Evolutionary conservation across 345 rosid species (phyloP), one percentile per base, ranked within the genome.

Genomic region (Eucalyptus erythrocorys): DNA sequence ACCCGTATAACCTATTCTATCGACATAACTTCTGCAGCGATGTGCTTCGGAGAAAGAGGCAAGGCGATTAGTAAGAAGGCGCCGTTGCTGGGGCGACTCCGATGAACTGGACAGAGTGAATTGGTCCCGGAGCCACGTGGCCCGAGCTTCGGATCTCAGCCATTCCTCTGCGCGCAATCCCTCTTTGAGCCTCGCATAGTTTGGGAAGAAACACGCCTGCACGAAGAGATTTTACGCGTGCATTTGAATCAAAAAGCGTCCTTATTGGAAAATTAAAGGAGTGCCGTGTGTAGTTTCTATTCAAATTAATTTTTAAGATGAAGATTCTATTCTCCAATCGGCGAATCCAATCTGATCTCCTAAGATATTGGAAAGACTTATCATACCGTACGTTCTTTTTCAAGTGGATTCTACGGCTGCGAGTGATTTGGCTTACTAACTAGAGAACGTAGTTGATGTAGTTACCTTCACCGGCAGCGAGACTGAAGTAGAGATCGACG

Each of bases 391-490:
- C 43, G 80, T 8, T 8, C 80, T 8, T 9, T 9, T 34, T 34
- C 80, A 10, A 34, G 43, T 1, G 43, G 80, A 19, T 5, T 5
- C 24, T 68, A 19, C 24, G 80, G 19, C 43, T 17, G 17, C 43
- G 80, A 68, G 80, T 34, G 24, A 1, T 34, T 17, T 68, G 80
- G 43, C 37, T 68, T 34, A 16, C 5, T 15, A 9, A 34, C 80
- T 9, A 68, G 24, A 34, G 24, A 15, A 34, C 80, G 24, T 37
- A 17, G 43, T 34, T 34, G 80, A 68, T 5, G 50, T 1, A 17
- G 5, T 53, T 92, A 97, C 99, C 99, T 97, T 97, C 99, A 7
- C 96, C 98, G 27, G 98, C 98, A 5, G 99, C 99, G 17, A 97
- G 98, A 86, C 94, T 97, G 94, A 94, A 97, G 94, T 91, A 96